Percentiles rank a stretch among this genome's conserved stretches.
phyloP scores from a whole-genome alignment of 805 yeast genomes.

The Candida tammaniensis region DNA sequence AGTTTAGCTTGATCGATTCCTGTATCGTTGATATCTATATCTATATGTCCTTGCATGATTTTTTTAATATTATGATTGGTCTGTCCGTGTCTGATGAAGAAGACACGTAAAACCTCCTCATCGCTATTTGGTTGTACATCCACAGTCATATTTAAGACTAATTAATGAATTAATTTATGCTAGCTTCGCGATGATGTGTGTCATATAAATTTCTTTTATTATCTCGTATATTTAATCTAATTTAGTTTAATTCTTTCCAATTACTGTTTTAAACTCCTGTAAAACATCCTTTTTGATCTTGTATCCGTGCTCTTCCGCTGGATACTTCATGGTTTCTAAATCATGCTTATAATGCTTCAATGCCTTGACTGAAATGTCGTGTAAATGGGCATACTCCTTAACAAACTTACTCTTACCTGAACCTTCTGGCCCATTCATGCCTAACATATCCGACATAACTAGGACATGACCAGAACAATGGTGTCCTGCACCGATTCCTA shows the following conservation, averaged over 20 bases:
- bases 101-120: conserved; percentile 43
- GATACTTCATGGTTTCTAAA: conserved; percentile 56
- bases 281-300: conserved; percentile 64
- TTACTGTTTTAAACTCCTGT: conserved; percentile 10
- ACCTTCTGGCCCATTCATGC: conserved; percentile 57
- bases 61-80: conserved; percentile 68
- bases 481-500: conserved; percentile 95
- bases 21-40: conserved; percentile 58
- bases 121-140: conserved; percentile 30
- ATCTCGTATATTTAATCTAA: no score
- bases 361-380: conserved; percentile 48
- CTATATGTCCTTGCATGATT: conserved; percentile 77
- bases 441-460: conserved; percentile 81
- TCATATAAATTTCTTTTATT: no score
- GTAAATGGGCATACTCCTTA: conserved; percentile 59
- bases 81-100: conserved; percentile 80
- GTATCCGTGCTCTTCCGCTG: conserved; percentile 64
- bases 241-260: neutral
- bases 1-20: conserved; percentile 61
- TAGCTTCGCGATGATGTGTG: neutral
- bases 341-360: conserved; percentile 57
- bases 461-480: conserved; percentile 84
- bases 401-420: conserved; percentile 66
- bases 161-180: neutral
- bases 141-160: conserved; percentile 16